These are phyloP conservation scores for Debaryomyces udenii DNA, from an alignment of 1,139 yeast genomes.

Conservation along the genomic window DNA sequence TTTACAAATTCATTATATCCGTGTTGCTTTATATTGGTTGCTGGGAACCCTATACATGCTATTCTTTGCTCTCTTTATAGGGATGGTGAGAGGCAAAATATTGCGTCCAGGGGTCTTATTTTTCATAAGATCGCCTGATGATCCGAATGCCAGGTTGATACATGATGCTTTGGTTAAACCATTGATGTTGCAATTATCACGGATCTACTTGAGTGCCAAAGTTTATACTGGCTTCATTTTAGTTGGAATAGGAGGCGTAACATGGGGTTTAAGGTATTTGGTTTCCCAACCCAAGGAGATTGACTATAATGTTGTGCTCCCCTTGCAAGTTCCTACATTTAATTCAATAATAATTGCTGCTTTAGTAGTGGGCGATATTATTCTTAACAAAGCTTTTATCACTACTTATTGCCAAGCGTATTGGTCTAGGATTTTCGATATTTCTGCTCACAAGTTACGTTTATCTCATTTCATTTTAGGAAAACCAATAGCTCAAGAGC, in stretches of 20 bases:
- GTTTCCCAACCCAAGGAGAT: constrained; percentile 20
- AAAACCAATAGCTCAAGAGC: constrained; percentile 67
- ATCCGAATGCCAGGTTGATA: constrained; percentile 85
- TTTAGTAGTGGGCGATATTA: constrained; percentile 12
- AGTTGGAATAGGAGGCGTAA: constrained; percentile 72
- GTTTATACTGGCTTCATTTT: constrained; percentile 76
- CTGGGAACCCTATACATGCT: constrained; percentile 88
- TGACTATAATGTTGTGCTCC: constrained; percentile 29
- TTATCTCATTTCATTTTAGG: constrained; percentile 80
- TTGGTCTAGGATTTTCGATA: constrained; percentile 67
- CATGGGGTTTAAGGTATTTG: constrained; percentile 53
- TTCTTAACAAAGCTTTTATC: constrained; percentile 20
- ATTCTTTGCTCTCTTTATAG: constrained; percentile 80
- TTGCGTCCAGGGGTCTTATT: constrained; percentile 88
- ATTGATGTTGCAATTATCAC: constrained; percentile 66
- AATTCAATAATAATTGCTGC: constrained; percentile 14
- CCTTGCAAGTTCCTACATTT: constrained; percentile 18
- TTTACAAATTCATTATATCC: constrained; percentile 26
- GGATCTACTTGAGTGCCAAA: constrained; percentile 73
- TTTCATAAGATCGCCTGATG: constrained; percentile 93
- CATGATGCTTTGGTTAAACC: constrained; percentile 87
- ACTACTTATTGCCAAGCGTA: constrained; percentile 45
- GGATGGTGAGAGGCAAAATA: constrained; percentile 73
- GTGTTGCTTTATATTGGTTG: constrained; percentile 58
- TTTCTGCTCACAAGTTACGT: constrained; percentile 60